Conservation (phyloP, 192 early-diverging fungal genomes). For the Podila horticola region DNA sequence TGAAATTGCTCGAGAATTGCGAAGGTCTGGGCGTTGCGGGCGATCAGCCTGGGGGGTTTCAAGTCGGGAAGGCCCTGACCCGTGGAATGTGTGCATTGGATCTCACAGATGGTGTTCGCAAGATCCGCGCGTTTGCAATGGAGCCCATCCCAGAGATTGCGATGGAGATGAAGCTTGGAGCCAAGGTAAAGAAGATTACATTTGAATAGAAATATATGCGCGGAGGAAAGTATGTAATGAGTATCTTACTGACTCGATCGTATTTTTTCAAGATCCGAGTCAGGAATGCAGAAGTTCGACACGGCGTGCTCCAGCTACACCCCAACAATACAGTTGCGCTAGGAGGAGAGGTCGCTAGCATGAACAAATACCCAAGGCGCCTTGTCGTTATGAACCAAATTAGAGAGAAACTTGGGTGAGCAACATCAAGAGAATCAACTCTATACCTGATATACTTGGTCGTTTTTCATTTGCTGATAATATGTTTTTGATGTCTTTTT, state of each 20-base stretch:
- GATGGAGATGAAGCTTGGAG: conserved; percentile 46
- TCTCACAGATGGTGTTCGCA: conserved; percentile 34
- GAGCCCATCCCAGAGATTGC: conserved; percentile 25
- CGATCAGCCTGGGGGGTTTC: conserved; percentile 19
- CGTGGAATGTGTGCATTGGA: conserved; percentile 17
- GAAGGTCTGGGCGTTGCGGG: conserved; percentile 26
- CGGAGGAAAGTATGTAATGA: neutral
- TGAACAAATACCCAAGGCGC: conserved; percentile 36
- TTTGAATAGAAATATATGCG: neutral
- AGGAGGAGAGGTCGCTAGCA: conserved; percentile 39
- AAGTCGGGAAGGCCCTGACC: conserved; percentile 18
- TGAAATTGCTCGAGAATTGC: conserved; percentile 32
- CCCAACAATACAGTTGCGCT: conserved; percentile 15
- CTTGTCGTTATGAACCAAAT: conserved; percentile 43
- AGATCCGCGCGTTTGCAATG: conserved; percentile 21
- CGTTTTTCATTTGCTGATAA: neutral
- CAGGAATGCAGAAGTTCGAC: conserved; percentile 24
- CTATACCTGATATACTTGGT: no score
- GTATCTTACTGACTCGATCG: neutral
- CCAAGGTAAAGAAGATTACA: conserved; percentile 10
- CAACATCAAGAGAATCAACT: neutral
- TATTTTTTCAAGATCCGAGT: conserved; percentile 19
- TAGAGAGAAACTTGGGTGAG: conserved; percentile 41
- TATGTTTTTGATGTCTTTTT: neutral
- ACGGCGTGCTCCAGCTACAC: conserved; percentile 33